Evolutionary conservation across 1,284 basidiomycete genomes (phyloP), one percentile per base, ranked within the genome.

Genomic region (Amylostereum areolatum): DNA sequence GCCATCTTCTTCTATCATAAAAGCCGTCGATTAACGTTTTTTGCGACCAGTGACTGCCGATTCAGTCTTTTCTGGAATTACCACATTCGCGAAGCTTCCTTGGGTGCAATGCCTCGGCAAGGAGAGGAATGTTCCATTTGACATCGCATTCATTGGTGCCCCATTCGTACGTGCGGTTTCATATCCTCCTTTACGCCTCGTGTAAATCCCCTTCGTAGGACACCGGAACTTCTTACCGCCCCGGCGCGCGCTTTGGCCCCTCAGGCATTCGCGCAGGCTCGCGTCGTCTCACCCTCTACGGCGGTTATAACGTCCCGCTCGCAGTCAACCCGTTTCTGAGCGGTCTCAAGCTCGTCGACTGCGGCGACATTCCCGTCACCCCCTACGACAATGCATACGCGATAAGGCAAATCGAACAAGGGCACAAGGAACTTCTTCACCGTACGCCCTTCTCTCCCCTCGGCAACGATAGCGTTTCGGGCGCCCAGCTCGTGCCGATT

Each of bases 191-290:
- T 40, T 50, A 11, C 9, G 45, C n/a, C 45, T 33, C 32, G 39
- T 50, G 29, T 52, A 33, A 12, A 43, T 32, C 27, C 10, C 11
- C 4, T 30, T 24, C 51, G n/a, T n/a, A 84, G 82, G 86, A 89
- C 53, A 87, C 84, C 12, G 83, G 77, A 1, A 87, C 84, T 5
- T 84, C 82, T 45, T 89, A 88, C 61, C 73, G 87, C 24, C 86
- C 86, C 11, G 87, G 88, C 34, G 87, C 87, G 37, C 79, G 87
- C 6, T 90, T 89, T 58, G 87, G 88, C 8, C 87, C 87, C 55
- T 74, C 80, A 29, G 86, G 85, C 8, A 89, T 90, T 59, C 80
- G 86, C 39, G 77, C 81, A 47, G 86, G 85, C 5, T 85, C 84
- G 7, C 81, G 87, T 55, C 76, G 88, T 28, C 64, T 89, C 54